Conservation (phyloP, 2,329 filamentous ascomycete genomes). For the Dactylonectria estremocensis region DNA sequence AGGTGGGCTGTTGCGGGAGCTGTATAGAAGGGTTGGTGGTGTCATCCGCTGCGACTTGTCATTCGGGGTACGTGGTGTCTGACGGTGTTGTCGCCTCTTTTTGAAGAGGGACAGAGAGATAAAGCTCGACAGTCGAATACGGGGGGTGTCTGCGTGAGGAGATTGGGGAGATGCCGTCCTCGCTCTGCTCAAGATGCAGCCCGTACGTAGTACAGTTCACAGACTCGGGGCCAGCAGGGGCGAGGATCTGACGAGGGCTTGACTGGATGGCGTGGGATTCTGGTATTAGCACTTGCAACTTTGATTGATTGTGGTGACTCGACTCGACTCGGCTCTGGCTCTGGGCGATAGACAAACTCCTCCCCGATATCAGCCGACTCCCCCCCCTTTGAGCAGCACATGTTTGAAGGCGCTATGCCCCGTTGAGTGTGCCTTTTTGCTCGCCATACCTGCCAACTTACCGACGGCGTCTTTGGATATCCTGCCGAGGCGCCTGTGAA, state of each 20-base stretch:
- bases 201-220: constrained; percentile 8
- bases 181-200: constrained; percentile 26
- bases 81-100: not conserved
- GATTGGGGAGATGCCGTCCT: not conserved
- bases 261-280: constrained; percentile 13
- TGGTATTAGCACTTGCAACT: not conserved
- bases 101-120: not conserved
- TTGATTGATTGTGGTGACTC: not conserved
- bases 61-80: constrained; percentile 1
- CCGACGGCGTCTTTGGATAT: constrained; percentile 8
- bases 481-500: not conserved
- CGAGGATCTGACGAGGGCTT: not conserved
- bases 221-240: constrained; percentile 4
- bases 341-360: constrained; percentile 25
- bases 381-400: constrained; percentile 4
- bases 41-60: constrained; percentile 29
- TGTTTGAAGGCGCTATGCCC: constrained; percentile 11
- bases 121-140: not conserved
- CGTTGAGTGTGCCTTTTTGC: constrained; percentile 8
- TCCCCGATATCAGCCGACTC: constrained; percentile 33
- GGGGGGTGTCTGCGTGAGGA: not conserved
- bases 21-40: constrained; percentile 45
- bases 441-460: not conserved
- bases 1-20: constrained; percentile 42
- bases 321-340: not conserved